Base-by-base conservation (phyloP, 73 alveolate genomes). In the Paraurostyla sp. region DNA sequence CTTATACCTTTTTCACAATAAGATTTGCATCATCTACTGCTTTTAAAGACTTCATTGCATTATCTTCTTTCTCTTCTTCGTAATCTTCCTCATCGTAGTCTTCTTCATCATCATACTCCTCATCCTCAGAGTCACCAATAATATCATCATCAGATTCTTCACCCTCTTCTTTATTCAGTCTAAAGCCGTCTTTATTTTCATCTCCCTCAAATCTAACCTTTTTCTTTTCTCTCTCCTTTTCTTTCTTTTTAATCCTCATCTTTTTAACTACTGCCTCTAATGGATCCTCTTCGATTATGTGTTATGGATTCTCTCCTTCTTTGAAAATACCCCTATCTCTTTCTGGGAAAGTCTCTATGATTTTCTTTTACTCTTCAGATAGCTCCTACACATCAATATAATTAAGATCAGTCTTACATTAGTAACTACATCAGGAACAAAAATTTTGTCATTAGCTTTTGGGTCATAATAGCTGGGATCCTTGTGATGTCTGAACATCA, bases 401-500 rank as follows among this genome's bases (percentile, higher is more conserved):
- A 45, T 75, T 16, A n/a, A 20, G 2, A 58, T 32, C 13, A 15
- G 2, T 4, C 20, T 32, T 81, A 81, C 91, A 42, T 13, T 42
- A 25, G 81, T 29, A n/a, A 82, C 42, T 16, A 36, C 83, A 30
- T 62, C 73, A 15, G 83, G 92, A 7, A 85, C 87, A 49, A 85
- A 85, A n/a, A 85, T 71, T 42, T 85, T 85, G 20, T 69, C 87
- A 23, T 65, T 85, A 33, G 86, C 87, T 23, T 29, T 85, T 46
- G 83, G 59, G 59, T 85, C 92, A 36, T 85, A 85, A 69, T 85
- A 85, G 52, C 25, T 68, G 0, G 92, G 92, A 48, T 85, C 92
- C 80, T 35, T 69, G 40, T 68, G 76, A 42, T 85, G 20, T 50
- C 92, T 65, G 81, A 60, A 85, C 82, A 65, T 54, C 92, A 85